These are phyloP conservation scores for Brasenia schreberi DNA, from an alignment of 164 flowering plant genomes.

Conservation along the genomic window DNA sequence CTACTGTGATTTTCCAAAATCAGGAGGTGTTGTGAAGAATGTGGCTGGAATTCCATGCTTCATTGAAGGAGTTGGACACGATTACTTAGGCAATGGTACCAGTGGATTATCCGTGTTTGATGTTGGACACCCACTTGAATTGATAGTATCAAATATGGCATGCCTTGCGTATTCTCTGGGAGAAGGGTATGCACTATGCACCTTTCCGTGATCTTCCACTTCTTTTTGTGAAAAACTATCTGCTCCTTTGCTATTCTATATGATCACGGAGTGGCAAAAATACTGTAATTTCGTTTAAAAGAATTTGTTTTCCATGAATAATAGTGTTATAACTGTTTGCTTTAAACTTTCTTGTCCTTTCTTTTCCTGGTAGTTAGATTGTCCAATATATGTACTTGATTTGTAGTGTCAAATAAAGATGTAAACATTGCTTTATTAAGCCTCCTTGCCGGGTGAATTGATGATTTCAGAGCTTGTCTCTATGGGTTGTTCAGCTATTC, in stretches of 20 bases:
- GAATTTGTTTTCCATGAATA: no score
- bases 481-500: no score
- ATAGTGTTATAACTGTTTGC: no score
- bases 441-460: no score
- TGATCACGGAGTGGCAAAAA: no score
- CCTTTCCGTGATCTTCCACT: background rate
- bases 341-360: no score
- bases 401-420: no score
- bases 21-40: conserved; percentile 8
- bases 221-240: background rate
- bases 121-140: conserved; percentile 23
- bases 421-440: no score
- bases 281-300: no score
- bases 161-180: conserved; percentile 36
- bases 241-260: background rate
- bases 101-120: conserved; percentile 9
- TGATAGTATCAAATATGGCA: conserved; percentile 49
- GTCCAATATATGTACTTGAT: no score
- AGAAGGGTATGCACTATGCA: conserved; percentile 47
- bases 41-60: conserved; percentile 10
- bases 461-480: no score
- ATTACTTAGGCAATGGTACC: conserved; percentile 10
- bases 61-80: conserved; percentile 3
- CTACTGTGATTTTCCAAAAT: conserved; percentile 31
- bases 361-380: no score